These are phyloP conservation scores for Carpinus fangiana DNA, from an alignment of 306 rosid species.

Conservation along the genomic window DNA sequence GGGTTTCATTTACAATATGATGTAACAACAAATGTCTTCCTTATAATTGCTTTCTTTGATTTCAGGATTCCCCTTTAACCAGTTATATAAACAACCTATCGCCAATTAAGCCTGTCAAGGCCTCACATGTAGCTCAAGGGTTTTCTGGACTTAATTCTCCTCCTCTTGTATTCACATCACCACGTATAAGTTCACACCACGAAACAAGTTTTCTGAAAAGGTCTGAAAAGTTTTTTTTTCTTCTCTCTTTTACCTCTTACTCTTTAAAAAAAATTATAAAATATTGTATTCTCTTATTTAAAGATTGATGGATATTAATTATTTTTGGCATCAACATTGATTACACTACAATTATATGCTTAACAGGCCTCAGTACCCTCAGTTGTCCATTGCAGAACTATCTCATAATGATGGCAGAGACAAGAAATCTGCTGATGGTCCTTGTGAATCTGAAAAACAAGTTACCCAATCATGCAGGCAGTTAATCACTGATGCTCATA, in stretches of 20 bases:
- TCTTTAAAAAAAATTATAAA: too few species aligned
- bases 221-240: conserved; percentile 26
- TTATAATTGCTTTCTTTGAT: conserved; percentile 9
- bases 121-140: conserved; percentile 31
- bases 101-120: conserved; percentile 45
- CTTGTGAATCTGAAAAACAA: conserved; percentile 23
- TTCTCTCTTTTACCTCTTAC: not conserved
- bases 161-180: conserved; percentile 59
- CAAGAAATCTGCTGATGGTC: conserved; percentile 33
- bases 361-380: conserved; percentile 45
- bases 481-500: conserved; percentile 20
- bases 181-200: conserved; percentile 37
- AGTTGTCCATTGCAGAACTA: conserved; percentile 27
- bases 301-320: not conserved
- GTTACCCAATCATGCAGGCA: conserved; percentile 21
- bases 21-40: not conserved
- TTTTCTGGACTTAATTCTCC: conserved; percentile 50
- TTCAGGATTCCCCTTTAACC: conserved; percentile 58
- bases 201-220: conserved; percentile 42
- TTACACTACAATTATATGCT: not conserved
- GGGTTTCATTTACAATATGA: not conserved
- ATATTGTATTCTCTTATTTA: not conserved
- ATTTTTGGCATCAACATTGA: not conserved
- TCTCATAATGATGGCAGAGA: conserved; percentile 28
- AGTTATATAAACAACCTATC: conserved; percentile 45